Evolutionary conservation across 1,284 basidiomycete species (phyloP).

Genomic region (Stereum hirsutum): DNA sequence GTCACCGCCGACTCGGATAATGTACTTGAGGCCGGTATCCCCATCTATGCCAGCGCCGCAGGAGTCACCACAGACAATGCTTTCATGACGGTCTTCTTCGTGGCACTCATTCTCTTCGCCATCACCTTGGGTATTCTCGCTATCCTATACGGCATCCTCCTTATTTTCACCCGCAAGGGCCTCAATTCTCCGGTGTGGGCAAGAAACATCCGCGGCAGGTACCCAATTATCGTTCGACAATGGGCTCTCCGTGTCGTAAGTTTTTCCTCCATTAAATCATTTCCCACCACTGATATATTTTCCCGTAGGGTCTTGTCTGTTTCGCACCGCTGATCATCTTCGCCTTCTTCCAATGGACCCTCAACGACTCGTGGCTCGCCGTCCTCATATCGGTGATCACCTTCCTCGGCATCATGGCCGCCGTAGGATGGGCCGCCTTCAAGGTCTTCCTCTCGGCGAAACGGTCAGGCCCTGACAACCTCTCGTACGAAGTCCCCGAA

Average conservation of each 20-base stretch:
- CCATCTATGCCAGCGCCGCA: conserved; percentile 70
- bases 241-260: conserved; percentile 56
- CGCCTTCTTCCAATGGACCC: conserved; percentile 81
- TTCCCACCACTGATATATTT: background rate
- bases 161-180: conserved; percentile 25
- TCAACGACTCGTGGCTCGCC: conserved; percentile 80
- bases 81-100: conserved; percentile 77
- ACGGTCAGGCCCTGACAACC: conserved; percentile 25
- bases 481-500: conserved; percentile 22
- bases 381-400: conserved; percentile 58
- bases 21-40: conserved; percentile 69
- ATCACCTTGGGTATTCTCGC: conserved; percentile 43
- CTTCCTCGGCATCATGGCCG: conserved; percentile 44
- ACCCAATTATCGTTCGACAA: conserved; percentile 38
- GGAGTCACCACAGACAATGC: conserved; percentile 75
- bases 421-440: conserved; percentile 36
- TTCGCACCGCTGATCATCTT: conserved; percentile 70
- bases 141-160: conserved; percentile 35
- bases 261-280: conserved; percentile 7
- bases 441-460: conserved; percentile 29
- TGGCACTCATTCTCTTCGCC: conserved; percentile 53
- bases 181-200: conserved; percentile 14
- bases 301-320: conserved; percentile 49
- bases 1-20: conserved; percentile 59
- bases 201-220: conserved; percentile 27